A percentile compares a stretch with the other conserved stretches of the same genome.
These are phyloP conservation scores for Noccaea bulbosa DNA, from an alignment of 345 rosid species.

Conservation along the genomic window DNA sequence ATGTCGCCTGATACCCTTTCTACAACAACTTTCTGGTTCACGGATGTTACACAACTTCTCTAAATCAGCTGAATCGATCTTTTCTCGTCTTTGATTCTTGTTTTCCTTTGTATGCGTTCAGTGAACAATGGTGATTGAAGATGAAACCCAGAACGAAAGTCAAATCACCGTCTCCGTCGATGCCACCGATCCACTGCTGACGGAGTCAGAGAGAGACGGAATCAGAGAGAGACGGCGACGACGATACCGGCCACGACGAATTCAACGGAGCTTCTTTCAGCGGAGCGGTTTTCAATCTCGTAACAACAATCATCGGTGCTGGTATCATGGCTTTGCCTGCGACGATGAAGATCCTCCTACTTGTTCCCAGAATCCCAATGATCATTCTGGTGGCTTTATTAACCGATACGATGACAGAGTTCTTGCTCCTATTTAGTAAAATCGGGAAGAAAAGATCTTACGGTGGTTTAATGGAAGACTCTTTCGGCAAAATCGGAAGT, in stretches of 20 bases:
- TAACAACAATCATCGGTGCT: constrained; percentile 91
- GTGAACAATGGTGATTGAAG: constrained; percentile 55
- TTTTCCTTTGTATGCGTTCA: background rate
- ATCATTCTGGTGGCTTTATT: constrained; percentile 84
- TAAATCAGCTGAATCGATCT: background rate
- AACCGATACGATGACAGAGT: constrained; percentile 73
- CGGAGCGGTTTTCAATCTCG: constrained; percentile 88
- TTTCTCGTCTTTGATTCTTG: background rate
- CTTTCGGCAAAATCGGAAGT: constrained; percentile 84
- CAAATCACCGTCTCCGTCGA: constrained; percentile 38
- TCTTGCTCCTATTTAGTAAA: constrained; percentile 80
- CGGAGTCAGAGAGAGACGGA: constrained; percentile 46
- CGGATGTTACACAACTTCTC: too few species aligned
- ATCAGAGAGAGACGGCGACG: constrained; percentile 40
- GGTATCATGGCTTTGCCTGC: constrained; percentile 99
- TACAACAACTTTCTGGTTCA: too few species aligned
- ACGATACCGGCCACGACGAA: constrained; percentile 57
- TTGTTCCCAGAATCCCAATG: constrained; percentile 65
- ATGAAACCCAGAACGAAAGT: constrained; percentile 47
- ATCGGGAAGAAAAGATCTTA: constrained; percentile 69
- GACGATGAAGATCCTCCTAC: constrained; percentile 85
- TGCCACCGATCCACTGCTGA: constrained; percentile 64
- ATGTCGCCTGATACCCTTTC: too few species aligned
- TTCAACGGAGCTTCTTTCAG: constrained; percentile 85
- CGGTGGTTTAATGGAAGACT: constrained; percentile 83